Conservation (phyloP, 2,329 filamentous ascomycete species). For the Arachnomyces sp. region DNA sequence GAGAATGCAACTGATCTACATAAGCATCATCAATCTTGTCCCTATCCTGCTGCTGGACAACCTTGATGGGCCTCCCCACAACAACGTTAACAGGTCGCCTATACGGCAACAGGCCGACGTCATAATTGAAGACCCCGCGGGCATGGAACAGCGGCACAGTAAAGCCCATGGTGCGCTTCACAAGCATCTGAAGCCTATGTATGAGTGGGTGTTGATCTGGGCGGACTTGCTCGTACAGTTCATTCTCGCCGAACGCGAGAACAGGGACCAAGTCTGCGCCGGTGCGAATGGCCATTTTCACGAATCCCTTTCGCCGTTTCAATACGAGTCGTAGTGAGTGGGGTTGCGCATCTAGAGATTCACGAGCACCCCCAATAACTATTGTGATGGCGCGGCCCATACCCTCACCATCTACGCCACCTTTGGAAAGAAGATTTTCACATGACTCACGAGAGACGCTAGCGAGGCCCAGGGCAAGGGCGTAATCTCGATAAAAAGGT, state of each 20-base stretch:
- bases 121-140: constrained; percentile 91
- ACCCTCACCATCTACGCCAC: constrained; percentile 68
- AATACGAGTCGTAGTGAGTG: constrained; percentile 70
- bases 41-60: constrained; percentile 49
- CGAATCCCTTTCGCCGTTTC: constrained; percentile 78
- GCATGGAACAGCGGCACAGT: constrained; percentile 88
- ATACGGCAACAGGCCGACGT: constrained; percentile 93
- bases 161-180: constrained; percentile 84
- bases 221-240: constrained; percentile 85
- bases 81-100: constrained; percentile 81
- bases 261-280: constrained; percentile 94
- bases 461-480: constrained; percentile 77
- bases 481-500: constrained; percentile 88
- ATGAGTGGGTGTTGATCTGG: constrained; percentile 69
- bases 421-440: constrained; percentile 75
- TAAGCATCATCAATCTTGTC: constrained; percentile 64
- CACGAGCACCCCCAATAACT: constrained; percentile 83
- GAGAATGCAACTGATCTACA: constrained; percentile 69
- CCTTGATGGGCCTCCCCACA: constrained; percentile 71
- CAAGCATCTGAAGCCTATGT: constrained; percentile 70
- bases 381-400: constrained; percentile 96
- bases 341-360: constrained; percentile 83
- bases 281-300: constrained; percentile 84
- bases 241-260: constrained; percentile 89
- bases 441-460: constrained; percentile 90